A percentile compares a stretch with the other conserved stretches of the same genome.
Conservation (phyloP, 768 basidiomycete genomes). For the Nevesoporus exiguus region DNA sequence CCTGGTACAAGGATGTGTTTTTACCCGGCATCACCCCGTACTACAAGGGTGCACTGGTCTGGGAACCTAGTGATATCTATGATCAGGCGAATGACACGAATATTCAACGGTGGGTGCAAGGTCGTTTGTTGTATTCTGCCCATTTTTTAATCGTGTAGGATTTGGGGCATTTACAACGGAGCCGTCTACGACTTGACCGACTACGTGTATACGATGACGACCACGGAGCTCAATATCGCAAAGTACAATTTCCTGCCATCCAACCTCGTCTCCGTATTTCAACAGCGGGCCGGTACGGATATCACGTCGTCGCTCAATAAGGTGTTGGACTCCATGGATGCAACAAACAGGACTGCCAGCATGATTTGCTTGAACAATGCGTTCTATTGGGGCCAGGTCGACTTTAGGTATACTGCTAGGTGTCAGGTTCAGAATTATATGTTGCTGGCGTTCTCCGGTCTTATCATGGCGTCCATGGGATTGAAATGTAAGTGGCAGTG, state of each 20-base stretch:
- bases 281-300: conserved; percentile 58
- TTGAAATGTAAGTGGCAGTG: conserved; percentile 51
- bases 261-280: conserved; percentile 48
- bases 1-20: conserved; percentile 60
- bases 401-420: conserved; percentile 53
- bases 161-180: conserved; percentile 59
- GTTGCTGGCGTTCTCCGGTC: conserved; percentile 49
- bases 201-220: conserved; percentile 58
- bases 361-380: conserved; percentile 55
- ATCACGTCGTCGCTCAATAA: conserved; percentile 49
- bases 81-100: conserved; percentile 36
- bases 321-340: conserved; percentile 41
- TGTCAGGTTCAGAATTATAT: conserved; percentile 64
- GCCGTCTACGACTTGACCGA: conserved; percentile 63
- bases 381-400: conserved; percentile 55
- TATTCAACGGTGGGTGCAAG: conserved; percentile 27
- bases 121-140: conserved; percentile 3
- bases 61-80: conserved; percentile 36
- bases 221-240: conserved; percentile 39
- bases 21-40: conserved; percentile 53
- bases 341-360: conserved; percentile 36
- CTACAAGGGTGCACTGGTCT: conserved; percentile 61
- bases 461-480: conserved; percentile 54
- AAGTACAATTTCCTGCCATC: conserved; percentile 53
- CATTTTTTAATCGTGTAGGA: conserved; percentile 29